These are phyloP conservation scores for Phanerochaete sordida DNA, from an alignment of 768 basidiomycete genomes.

Conservation along the genomic window DNA sequence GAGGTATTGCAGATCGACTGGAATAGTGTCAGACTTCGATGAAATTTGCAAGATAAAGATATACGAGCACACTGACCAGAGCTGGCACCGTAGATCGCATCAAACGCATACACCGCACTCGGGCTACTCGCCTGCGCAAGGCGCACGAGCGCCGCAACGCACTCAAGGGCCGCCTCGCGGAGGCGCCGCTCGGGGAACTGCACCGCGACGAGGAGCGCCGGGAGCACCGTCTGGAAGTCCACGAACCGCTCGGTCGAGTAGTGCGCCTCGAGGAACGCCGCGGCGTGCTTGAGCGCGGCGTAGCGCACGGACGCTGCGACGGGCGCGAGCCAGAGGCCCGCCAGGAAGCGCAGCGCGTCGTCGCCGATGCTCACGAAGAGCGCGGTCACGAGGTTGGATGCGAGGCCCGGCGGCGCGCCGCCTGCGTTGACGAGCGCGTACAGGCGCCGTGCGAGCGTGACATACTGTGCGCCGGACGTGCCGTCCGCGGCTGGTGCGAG, in stretches of 20 bases:
- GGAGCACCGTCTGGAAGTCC: conserved; percentile 81
- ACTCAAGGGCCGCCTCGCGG: conserved; percentile 53
- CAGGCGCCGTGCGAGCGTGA: conserved; percentile 56
- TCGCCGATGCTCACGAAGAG: conserved; percentile 69
- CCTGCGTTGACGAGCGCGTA: conserved; percentile 67
- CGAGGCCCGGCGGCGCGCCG: conserved; percentile 43
- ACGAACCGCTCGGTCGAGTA: conserved; percentile 43
- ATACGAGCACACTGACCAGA: conserved; percentile 41
- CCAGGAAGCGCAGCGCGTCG: conserved; percentile 76
- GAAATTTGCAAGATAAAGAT: conserved; percentile 3
- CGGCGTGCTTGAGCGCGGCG: conserved; percentile 69
- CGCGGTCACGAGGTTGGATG: conserved; percentile 53
- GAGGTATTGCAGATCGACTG: conserved; percentile 60
- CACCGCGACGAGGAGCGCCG: conserved; percentile 62
- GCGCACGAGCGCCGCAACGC: conserved; percentile 45
- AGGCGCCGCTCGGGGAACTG: conserved; percentile 39
- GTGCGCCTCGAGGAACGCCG: conserved; percentile 80
- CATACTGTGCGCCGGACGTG: conserved; percentile 38
- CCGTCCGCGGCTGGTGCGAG: conserved; percentile 25
- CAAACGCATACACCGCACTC: conserved; percentile 64
- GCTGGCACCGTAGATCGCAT: conserved; percentile 63
- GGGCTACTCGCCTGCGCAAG: conserved; percentile 39
- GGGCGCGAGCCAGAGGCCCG: conserved; percentile 70
- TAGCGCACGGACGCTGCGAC: conserved; percentile 32
- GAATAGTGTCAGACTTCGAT: background rate